A percentile compares a stretch with the other conserved stretches of the same genome.
phyloP scores from a whole-genome alignment of 2,329 filamentous ascomycete species.

The Cryphonectria radicalis region DNA sequence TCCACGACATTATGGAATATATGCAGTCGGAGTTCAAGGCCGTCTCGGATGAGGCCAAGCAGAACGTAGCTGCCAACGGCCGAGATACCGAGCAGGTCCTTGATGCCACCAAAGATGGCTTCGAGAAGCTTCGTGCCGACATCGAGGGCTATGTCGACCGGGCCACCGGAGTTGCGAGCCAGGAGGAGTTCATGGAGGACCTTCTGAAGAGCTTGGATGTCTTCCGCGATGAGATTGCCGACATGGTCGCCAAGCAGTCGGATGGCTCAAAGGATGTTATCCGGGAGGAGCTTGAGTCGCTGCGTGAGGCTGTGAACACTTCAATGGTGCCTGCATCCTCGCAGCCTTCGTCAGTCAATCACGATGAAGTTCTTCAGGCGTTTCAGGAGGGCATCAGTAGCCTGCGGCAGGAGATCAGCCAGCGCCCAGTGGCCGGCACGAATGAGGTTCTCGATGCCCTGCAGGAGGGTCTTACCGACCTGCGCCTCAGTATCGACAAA shows the following conservation, averaged over 20 bases:
- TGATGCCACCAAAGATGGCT: slow-evolving; percentile 83
- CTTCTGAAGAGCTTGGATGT: slow-evolving; percentile 68
- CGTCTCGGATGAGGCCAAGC: slow-evolving; percentile 68
- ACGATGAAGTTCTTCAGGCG: slow-evolving; percentile 72
- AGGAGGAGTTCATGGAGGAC: slow-evolving; percentile 77
- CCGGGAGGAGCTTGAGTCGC: slow-evolving; percentile 79
- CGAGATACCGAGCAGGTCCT: slow-evolving; percentile 87
- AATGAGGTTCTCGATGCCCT: slow-evolving; percentile 88
- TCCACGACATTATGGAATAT: slow-evolving; percentile 68
- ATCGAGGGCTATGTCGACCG: slow-evolving; percentile 83
- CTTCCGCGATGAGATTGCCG: slow-evolving; percentile 69
- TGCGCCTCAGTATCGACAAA: slow-evolving; percentile 77
- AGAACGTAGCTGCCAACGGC: slow-evolving; percentile 78
- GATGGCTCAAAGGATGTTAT: slow-evolving; percentile 68
- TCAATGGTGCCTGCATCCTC: slow-evolving; percentile 65
- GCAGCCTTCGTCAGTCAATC: slow-evolving; percentile 45
- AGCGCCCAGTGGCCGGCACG: slow-evolving; percentile 69
- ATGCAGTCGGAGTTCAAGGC: slow-evolving; percentile 64
- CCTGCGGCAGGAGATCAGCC: slow-evolving; percentile 74
- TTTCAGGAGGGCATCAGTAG: slow-evolving; percentile 74
- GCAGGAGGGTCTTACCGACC: slow-evolving; percentile 81
- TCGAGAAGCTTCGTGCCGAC: slow-evolving; percentile 78
- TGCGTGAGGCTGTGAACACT: slow-evolving; percentile 77
- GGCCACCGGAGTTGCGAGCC: slow-evolving; percentile 68
- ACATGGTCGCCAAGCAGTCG: slow-evolving; percentile 56